Conservation (phyloP, 495 filamentous ascomycete species). For the Annulohypoxylon bovei region DNA sequence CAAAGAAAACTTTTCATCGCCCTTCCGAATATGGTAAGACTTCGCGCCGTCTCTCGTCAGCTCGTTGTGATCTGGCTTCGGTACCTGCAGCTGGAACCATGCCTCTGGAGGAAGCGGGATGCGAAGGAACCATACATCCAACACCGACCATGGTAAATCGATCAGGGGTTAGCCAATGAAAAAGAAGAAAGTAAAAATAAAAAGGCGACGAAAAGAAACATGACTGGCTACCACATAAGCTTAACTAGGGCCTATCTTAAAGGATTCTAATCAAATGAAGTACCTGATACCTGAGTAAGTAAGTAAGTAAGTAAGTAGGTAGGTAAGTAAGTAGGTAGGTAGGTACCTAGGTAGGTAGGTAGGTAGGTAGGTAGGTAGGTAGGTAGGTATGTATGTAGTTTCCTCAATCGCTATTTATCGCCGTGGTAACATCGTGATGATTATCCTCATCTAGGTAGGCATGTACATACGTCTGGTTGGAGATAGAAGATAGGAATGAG, state of each 20-base stretch:
- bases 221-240: slow-evolving; percentile 17
- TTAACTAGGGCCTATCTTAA: background rate
- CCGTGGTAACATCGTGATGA: background rate
- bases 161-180: slow-evolving; percentile 15
- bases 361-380: too few relatives aligned
- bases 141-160: slow-evolving; percentile 20
- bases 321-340: too few relatives aligned
- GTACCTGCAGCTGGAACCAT: slow-evolving; percentile 39
- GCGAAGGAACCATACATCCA: slow-evolving; percentile 24
- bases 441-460: slow-evolving; percentile 10
- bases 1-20: slow-evolving; percentile 14
- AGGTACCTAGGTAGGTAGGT: too few relatives aligned
- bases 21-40: slow-evolving; percentile 29
- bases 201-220: background rate
- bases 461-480: background rate
- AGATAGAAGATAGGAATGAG: slow-evolving; percentile 6
- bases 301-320: too few relatives aligned
- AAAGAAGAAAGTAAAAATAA: slow-evolving; percentile 13
- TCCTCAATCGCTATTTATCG: slow-evolving; percentile 1
- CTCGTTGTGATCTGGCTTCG: slow-evolving; percentile 35
- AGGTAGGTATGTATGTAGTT: background rate
- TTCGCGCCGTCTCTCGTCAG: slow-evolving; percentile 38
- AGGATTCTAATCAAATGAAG: slow-evolving; percentile 3
- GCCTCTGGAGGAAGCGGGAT: slow-evolving; percentile 25
- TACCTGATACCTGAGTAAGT: too few relatives aligned